Evolutionary conservation across 345 rosid species (phyloP), one percentile per base, ranked within the genome.

Genomic region (Eucalyptus albens): DNA sequence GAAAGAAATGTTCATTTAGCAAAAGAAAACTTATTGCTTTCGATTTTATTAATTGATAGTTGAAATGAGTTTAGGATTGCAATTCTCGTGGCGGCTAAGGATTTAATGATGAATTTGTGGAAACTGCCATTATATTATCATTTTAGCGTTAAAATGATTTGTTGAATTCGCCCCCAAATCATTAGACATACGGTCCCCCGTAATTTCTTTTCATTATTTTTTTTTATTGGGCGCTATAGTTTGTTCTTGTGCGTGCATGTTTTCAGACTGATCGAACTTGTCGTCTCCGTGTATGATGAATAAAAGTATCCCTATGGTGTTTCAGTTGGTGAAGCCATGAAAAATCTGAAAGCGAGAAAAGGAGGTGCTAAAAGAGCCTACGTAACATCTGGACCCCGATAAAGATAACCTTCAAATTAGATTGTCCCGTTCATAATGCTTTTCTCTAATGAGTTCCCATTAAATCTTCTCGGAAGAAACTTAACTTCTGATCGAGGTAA

Each of bases 141-240:
- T 37, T 40, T 12, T 5, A 72, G 83, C 11, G 1, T 12, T 72
- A 44, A 37, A 37, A 19, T 19, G 83, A 37, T 37, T 4, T 5
- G 22, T 1, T 21, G 47, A 72, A 11, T 72, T 72, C 8, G 0
- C 27, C 42, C 27, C 22, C 2, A 2, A 72, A 72, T 72, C 15
- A 37, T 72, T 21, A 2, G 24, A 37, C 45, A 37, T 21, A 33
- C 3, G 15, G 21, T 15, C 3, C 10, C 10, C 0, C 1, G 2
- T 69, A 17, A 17, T 69, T 69, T 69, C 13, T 1, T 77, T 22
- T 77, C 1, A 72, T 19, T 37, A 3, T 9, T 72, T 47, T 47
- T 33, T 77, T 37, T 31, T 40, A 24, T 4, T 3, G 47, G 27
- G 29, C 27, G 21, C 8, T 40, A 8, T 53, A 77, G 15, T 21